phyloP scores from a whole-genome alignment of 192 early-diverging fungal species.

The Cetraspora pellucida region DNA sequence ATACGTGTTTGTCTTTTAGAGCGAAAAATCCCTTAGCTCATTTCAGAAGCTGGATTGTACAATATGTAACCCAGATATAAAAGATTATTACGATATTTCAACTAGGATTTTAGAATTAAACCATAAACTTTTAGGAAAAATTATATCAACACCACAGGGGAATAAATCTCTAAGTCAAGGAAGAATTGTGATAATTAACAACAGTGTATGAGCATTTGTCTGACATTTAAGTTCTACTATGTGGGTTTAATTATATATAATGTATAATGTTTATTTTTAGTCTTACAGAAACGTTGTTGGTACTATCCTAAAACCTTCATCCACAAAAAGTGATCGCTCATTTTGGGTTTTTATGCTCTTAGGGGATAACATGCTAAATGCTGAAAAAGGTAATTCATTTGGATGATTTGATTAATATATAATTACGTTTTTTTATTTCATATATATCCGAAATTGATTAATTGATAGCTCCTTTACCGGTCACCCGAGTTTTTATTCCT shows the following conservation, averaged over 20 bases:
- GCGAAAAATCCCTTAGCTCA: constrained; percentile 59
- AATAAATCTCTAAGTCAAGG: constrained; percentile 70
- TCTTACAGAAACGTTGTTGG: constrained; percentile 70
- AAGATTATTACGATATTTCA: constrained; percentile 70
- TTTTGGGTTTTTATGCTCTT: neutral
- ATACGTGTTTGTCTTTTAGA: constrained; percentile 40
- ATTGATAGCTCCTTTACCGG: constrained; percentile 54
- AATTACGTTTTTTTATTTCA: constrained; percentile 2
- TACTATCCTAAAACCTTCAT: constrained; percentile 55
- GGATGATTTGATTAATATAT: neutral
- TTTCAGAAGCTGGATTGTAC: constrained; percentile 72
- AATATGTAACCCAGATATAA: constrained; percentile 80
- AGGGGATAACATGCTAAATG: neutral
- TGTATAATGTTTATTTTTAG: constrained; percentile 33
- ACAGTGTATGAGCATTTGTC: constrained; percentile 41
- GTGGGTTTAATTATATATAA: neutral
- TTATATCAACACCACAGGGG: constrained; percentile 59
- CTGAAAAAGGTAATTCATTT: neutral
- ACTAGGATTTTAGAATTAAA: constrained; percentile 54
- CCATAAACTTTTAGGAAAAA: constrained; percentile 57
- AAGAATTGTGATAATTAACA: constrained; percentile 78
- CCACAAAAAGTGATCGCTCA: neutral
- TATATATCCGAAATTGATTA: neutral
- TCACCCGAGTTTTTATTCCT: constrained; percentile 53
- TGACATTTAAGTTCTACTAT: neutral